Percentiles rank a stretch among this genome's conserved stretches.
Evolutionary conservation across 164 flowering plant species (phyloP).

Genomic region (Nymphaea thermarum): DNA sequence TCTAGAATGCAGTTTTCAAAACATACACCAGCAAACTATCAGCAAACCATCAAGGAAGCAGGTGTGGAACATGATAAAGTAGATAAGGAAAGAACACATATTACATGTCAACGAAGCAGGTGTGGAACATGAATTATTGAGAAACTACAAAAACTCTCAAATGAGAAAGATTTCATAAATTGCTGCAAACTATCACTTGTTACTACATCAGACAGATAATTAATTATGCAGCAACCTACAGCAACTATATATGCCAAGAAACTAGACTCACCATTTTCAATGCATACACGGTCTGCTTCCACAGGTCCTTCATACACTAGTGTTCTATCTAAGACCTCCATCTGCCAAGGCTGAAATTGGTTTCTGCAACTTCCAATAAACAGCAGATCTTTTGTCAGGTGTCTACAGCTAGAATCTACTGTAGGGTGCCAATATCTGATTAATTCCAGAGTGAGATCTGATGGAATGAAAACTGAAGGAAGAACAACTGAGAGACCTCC

Average conservation of each 20-base stretch:
- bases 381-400: conserved; percentile 13
- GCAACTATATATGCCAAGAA: neutral
- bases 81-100: too few relatives aligned
- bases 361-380: conserved; percentile 12
- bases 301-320: conserved; percentile 71
- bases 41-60: too few relatives aligned
- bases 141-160: too few relatives aligned
- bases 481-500: conserved; percentile 69
- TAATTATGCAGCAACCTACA: neutral
- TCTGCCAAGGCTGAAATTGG: conserved; percentile 50
- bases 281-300: conserved; percentile 72
- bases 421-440: conserved; percentile 30
- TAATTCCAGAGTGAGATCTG: conserved; percentile 37
- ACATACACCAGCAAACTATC: too few relatives aligned
- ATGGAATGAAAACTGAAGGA: conserved; percentile 54
- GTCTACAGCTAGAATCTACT: conserved; percentile 6
- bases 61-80: too few relatives aligned
- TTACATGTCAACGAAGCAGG: too few relatives aligned
- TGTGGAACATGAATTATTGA: too few relatives aligned
- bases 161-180: too few relatives aligned
- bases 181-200: too few relatives aligned
- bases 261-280: conserved; percentile 66
- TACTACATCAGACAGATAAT: too few relatives aligned
- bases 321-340: conserved; percentile 73
- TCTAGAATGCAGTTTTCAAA: too few relatives aligned